These are phyloP conservation scores for Schoenoplectus tabernaemontani DNA, from an alignment of 202 grass and related monocot species.

Conservation along the genomic window DNA sequence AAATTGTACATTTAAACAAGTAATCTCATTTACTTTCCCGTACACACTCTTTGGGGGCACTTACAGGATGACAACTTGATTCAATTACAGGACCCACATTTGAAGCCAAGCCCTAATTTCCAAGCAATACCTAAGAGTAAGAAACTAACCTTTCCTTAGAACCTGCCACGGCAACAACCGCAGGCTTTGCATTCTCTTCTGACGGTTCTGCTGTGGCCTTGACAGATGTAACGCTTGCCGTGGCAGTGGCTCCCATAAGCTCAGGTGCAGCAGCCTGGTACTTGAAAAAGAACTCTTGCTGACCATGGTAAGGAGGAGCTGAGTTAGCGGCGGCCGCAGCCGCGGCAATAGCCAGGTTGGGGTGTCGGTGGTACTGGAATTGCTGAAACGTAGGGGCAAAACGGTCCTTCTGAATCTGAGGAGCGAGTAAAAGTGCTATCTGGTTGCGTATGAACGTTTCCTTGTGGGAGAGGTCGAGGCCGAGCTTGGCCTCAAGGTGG, in stretches of 20 bases:
- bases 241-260: not conserved
- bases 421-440: slow-evolving; percentile 56
- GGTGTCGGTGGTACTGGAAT: slow-evolving; percentile 27
- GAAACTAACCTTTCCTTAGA: slow-evolving; percentile 57
- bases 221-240: not conserved
- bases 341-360: slow-evolving; percentile 16
- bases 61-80: not conserved
- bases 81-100: not conserved
- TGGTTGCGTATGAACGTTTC: slow-evolving; percentile 74
- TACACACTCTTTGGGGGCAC: not conserved
- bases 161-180: not conserved
- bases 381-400: slow-evolving; percentile 43
- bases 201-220: not conserved
- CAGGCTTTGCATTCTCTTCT: not conserved
- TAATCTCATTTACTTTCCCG: not conserved
- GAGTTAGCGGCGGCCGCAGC: not conserved
- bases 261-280: slow-evolving; percentile 16
- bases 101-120: slow-evolving; percentile 39
- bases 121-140: slow-evolving; percentile 13
- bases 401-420: slow-evolving; percentile 31
- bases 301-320: slow-evolving; percentile 18
- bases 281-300: slow-evolving; percentile 24
- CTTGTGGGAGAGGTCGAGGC: slow-evolving; percentile 83
- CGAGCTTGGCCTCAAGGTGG: slow-evolving; percentile 59
- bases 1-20: not conserved